Evolutionary conservation across 2,329 filamentous ascomycete species (phyloP), one percentile per base, ranked within the genome.

Genomic region (Aspergillus carbonarius): DNA sequence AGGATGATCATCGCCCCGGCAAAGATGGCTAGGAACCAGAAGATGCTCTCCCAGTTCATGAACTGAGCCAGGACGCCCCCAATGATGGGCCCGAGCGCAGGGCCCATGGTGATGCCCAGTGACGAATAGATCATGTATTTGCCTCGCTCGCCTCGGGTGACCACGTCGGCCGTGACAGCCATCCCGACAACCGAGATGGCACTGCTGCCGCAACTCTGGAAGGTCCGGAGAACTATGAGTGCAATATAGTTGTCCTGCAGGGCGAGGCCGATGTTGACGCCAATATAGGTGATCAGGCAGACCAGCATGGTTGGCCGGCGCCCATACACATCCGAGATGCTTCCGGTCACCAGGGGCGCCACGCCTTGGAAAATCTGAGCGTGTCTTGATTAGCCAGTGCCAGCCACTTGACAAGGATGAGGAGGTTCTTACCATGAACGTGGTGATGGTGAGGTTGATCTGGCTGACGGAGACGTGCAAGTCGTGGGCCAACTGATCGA

Each of bases 131-230:
- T 88, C 77, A 93, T 88, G 68, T 90, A 93, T 57, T 82, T 84
- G 2, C 90, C 91, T 65, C 91, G 79, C 72, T 93, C 88, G 0
- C 83, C 81, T 50, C 83, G 86, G 0, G 88, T 85, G 0, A 87
- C 82, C 7, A 92, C 81, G 66, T 95, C 91, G 0, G 88, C 87
- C 13, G 92, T 83, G 1, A 92, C 85, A 17, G 1, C 86, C 89
- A 61, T 84, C 88, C 0, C 85, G 2, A 48, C 85, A 1, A 93
- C 78, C 0, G 90, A 87, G n/a, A 92, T 89, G 0, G 87, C 87
- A 65, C 85, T 88, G 68, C 84, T 88, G 0, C 88, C 74, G 3
- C 69, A 65, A 9, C 69, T 72, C 56, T 77, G 75, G 9, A 77
- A n/a, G 50, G 70, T 74, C n/a, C 75, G 68, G 12, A 78, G 63